Evolutionary conservation across 441 rosid genomes (phyloP), one percentile per base, ranked within the genome.

Genomic region (Euphorbia schlechtendalii): DNA sequence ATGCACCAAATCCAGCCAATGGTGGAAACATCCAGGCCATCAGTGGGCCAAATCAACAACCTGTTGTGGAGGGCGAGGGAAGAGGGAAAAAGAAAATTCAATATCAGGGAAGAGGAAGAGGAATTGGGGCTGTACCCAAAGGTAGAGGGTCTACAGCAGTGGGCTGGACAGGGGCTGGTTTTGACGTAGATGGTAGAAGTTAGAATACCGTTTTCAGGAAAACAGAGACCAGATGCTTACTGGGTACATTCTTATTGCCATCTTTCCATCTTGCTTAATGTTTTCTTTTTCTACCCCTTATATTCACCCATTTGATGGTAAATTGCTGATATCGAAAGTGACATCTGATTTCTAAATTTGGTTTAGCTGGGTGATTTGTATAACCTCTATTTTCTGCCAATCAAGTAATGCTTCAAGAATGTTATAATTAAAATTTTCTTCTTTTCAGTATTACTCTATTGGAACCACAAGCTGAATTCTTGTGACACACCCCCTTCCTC

Each of bases 121-220:
- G 91, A 76, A 61, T 82, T 12, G 87, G 92, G 56, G 78, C 77
- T 56, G 67, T 82, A 56, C 79, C 75, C 59, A 86, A 81, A 77
- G 84, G 86, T 28, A 74, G 84, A 78, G 91, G 90, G 63, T 48
- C 77, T 25, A 41, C 69, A 56, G 71, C 75, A 62, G 74, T 89
- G 36, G 99, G 90, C 24, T 93, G 96, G 93, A 90, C 97, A 0
- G 95, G 96, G 70, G 77, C 93, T 55, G 97, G 97, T 72, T 90
- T 90, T 51, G 96, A 88, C 70, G 94, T 86, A 25, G 98, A 90
- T 74, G 85, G 84, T 68, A 82, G 90, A 76, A 81, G 65, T 64
- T 83, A 74, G 74, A 67, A 46, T 12, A 63, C 61, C 59, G 58
- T 65, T 64, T 69, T 55, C 71, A 14, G 72, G 73, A 67, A 21